A percentile compares a stretch with the other conserved stretches of the same genome.
Conservation (phyloP, 1,284 basidiomycete species). For the Ustilago vetiveriae region DNA sequence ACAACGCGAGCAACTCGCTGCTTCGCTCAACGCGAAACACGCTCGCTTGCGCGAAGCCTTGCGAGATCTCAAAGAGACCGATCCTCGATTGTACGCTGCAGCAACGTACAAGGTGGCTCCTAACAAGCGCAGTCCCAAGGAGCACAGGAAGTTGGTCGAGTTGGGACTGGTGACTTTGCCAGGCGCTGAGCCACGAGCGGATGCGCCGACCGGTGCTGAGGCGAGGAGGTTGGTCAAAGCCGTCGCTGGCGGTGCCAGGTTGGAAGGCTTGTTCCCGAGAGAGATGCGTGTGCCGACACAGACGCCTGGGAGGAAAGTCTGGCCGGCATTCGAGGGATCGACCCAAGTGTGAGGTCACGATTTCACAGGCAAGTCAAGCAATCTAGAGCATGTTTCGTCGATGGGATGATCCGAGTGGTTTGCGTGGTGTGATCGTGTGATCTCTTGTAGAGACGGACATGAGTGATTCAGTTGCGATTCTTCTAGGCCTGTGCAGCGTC, state of each 20-base stretch:
- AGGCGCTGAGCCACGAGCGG: slow-evolving; percentile 15
- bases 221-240: slow-evolving; percentile 50
- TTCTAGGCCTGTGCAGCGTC: too few relatives aligned
- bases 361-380: too few relatives aligned
- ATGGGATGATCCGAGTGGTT: too few relatives aligned
- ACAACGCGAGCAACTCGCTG: slow-evolving; percentile 71
- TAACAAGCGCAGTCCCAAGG: slow-evolving; percentile 58
- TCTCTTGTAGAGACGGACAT: too few relatives aligned
- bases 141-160: slow-evolving; percentile 51
- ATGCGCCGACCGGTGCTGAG: slow-evolving; percentile 44
- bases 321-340: slow-evolving; percentile 31
- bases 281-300: slow-evolving; percentile 62
- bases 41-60: slow-evolving; percentile 56
- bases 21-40: slow-evolving; percentile 51
- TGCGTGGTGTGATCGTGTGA: too few relatives aligned
- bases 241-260: slow-evolving; percentile 50
- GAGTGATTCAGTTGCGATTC: too few relatives aligned
- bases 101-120: slow-evolving; percentile 58
- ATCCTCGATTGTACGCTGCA: slow-evolving; percentile 46
- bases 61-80: slow-evolving; percentile 35
- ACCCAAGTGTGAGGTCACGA: slow-evolving; percentile 1
- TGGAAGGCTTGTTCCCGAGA: slow-evolving; percentile 62
- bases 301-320: slow-evolving; percentile 55
- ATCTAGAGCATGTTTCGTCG: too few relatives aligned
- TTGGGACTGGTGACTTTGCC: slow-evolving; percentile 50